Conservation (phyloP, 805 yeast species). For the Priceomyces haplophilus region DNA sequence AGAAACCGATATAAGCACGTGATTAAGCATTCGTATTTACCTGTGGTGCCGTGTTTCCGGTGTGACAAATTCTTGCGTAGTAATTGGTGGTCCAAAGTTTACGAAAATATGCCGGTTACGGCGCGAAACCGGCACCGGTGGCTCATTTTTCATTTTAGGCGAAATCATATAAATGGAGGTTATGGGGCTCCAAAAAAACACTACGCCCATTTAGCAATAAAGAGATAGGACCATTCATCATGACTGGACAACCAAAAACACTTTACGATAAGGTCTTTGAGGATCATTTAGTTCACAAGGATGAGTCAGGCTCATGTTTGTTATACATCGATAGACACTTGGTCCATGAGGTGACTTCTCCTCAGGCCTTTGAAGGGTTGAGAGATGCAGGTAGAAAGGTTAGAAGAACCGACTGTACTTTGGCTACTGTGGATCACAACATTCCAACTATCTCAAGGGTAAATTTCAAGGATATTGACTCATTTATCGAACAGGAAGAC, state of each 20-base stretch:
- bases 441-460: slow-evolving; percentile 92
- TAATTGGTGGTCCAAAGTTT: neutral
- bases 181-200: neutral
- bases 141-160: neutral
- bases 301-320: slow-evolving; percentile 81
- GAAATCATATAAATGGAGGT: neutral
- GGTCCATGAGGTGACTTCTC: slow-evolving; percentile 98
- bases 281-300: slow-evolving; percentile 89
- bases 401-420: slow-evolving; percentile 88
- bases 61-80: neutral
- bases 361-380: slow-evolving; percentile 98
- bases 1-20: slow-evolving; percentile 1
- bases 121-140: slow-evolving; percentile 11
- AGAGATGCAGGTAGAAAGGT: slow-evolving; percentile 82
- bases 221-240: slow-evolving; percentile 2
- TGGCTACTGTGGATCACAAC: slow-evolving; percentile 95
- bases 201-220: too few relatives aligned
- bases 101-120: slow-evolving; percentile 3
- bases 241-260: slow-evolving; percentile 52
- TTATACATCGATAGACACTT: slow-evolving; percentile 94
- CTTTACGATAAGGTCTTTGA: slow-evolving; percentile 94
- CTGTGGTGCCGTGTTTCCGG: neutral
- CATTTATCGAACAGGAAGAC: slow-evolving; percentile 87
- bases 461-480: slow-evolving; percentile 64
- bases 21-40: neutral